phyloP scores from a whole-genome alignment of 73 alveolate species.

The Stentor roeselii region DNA sequence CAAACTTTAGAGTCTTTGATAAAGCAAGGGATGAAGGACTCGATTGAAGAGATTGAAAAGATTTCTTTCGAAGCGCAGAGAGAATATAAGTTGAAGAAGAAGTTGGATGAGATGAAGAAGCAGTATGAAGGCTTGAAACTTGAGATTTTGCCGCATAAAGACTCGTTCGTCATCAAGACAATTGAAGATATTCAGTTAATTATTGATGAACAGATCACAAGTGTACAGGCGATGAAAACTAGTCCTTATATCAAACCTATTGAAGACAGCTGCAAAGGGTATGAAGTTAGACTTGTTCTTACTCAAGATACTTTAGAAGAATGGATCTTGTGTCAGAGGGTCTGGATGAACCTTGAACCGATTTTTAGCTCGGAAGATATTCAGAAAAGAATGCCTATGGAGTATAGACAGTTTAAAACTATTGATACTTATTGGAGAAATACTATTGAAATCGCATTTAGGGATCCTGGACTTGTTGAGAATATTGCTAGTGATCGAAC shows the following conservation, averaged over 20 bases:
- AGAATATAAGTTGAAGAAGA: conserved; percentile 66
- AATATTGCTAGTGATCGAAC: conserved; percentile 58
- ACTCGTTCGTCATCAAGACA: conserved; percentile 70
- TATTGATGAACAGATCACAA: conserved; percentile 77
- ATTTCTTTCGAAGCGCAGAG: conserved; percentile 81
- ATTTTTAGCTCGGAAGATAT: conserved; percentile 99
- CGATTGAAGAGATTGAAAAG: conserved; percentile 84
- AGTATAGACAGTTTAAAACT: conserved; percentile 65
- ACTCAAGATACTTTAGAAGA: conserved; percentile 81
- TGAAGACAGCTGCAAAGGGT: conserved; percentile 74
- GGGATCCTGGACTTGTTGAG: conserved; percentile 51
- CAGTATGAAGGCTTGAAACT: conserved; percentile 63
- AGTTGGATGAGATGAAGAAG: conserved; percentile 68
- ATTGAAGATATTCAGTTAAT: conserved; percentile 71
- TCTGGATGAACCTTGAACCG: conserved; percentile 99
- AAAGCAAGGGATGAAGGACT: conserved; percentile 63
- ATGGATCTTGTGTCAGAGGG: conserved; percentile 91
- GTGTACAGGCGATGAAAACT: conserved; percentile 73
- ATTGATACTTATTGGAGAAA: conserved; percentile 96
- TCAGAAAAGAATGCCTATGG: conserved; percentile 66
- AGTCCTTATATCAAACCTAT: conserved; percentile 64
- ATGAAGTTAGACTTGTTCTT: conserved; percentile 69
- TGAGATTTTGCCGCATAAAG: conserved; percentile 68
- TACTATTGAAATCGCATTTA: conserved; percentile 64
- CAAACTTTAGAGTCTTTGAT: conserved; percentile 71